Evolutionary conservation across 1,284 basidiomycete genomes (phyloP), one percentile per base, ranked within the genome.

Genomic region (Pterulicium gracile): DNA sequence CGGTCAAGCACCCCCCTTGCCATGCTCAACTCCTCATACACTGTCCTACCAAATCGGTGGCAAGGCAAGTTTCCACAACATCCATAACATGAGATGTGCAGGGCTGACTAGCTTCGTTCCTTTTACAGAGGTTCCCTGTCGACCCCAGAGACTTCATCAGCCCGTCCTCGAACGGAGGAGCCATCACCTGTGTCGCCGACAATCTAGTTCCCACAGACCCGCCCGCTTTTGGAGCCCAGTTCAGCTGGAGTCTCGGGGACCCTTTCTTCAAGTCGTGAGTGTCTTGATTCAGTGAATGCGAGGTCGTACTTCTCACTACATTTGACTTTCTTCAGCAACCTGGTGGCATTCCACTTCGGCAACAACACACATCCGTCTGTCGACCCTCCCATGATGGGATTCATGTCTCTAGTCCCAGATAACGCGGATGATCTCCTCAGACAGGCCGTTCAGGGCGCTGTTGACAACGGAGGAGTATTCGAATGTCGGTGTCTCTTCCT

Each of bases 31-130:
- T 3, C 67, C 77, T 1, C 81, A 81, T 51, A 73, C 59, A 2
- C 59, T 84, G 17, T 61, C 67, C 0, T 85, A 81, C 60, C 62
- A 77, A 52, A 79, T 85, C 44, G 77, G 73, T 19, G 81, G 81
- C 2, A 67, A 64, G 53, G 53, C 64, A 44, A 12, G 21, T 17
- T n/a, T 22, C 22, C 24, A 24, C 15, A 17, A 12, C 15, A 18
- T 39, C 13, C 20, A 35, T 24, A 36, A 13, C 14, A 15, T n/a
- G n/a, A n/a, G n/a, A n/a, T n/a, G n/a, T n/a, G n/a, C n/a, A n/a
- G n/a, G n/a, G n/a, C n/a, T n/a, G n/a, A n/a, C n/a, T n/a, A n/a
- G n/a, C n/a, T n/a, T n/a, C 5, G 17, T 12, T 13, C 21, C 19
- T n/a, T 43, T 27, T 2, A 4, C 24, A 66, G 55, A 59, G 70